These are phyloP conservation scores for Mortierella sp. DNA, from an alignment of 371 early-diverging fungal species.

Conservation along the genomic window DNA sequence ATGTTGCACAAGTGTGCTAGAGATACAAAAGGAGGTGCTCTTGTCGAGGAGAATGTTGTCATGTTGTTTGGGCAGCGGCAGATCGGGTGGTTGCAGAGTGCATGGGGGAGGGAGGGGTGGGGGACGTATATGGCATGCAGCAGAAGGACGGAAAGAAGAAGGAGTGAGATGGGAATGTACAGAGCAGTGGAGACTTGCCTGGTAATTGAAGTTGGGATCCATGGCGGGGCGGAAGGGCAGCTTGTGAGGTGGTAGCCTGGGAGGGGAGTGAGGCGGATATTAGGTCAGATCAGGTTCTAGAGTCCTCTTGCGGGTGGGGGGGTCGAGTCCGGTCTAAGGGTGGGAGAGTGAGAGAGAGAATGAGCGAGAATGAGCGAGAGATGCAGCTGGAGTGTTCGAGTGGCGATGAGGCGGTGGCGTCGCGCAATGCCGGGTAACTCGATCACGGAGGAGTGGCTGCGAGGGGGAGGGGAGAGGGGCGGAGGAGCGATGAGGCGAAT, in stretches of 20 bases:
- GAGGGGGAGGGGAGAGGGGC: not conserved
- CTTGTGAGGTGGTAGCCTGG: not conserved
- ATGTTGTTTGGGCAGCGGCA: too few relatives aligned
- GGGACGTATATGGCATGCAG: not conserved
- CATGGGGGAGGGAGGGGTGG: too few relatives aligned
- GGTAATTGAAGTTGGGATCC: conserved; percentile 47
- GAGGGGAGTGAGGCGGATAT: not conserved
- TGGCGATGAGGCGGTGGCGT: too few relatives aligned
- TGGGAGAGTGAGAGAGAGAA: too few relatives aligned
- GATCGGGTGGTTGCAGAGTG: too few relatives aligned
- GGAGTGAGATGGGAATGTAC: not conserved
- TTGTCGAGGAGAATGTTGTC: too few relatives aligned
- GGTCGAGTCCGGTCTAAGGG: too few relatives aligned
- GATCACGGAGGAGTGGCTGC: not conserved
- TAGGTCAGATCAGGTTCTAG: not conserved
- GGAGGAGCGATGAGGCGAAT: not conserved
- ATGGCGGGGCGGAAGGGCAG: not conserved
- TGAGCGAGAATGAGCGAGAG: conserved; percentile 4
- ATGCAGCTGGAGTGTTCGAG: not conserved
- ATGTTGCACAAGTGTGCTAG: too few relatives aligned
- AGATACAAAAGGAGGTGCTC: too few relatives aligned
- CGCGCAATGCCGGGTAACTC: too few relatives aligned
- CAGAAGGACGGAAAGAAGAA: not conserved
- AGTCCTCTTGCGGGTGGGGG: too few relatives aligned
- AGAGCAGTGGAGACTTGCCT: conserved; percentile 22